Evolutionary conservation across 2,329 filamentous ascomycete species (phyloP), one percentile per base, ranked within the genome.

Genomic region (Paecilomyces niveus): DNA sequence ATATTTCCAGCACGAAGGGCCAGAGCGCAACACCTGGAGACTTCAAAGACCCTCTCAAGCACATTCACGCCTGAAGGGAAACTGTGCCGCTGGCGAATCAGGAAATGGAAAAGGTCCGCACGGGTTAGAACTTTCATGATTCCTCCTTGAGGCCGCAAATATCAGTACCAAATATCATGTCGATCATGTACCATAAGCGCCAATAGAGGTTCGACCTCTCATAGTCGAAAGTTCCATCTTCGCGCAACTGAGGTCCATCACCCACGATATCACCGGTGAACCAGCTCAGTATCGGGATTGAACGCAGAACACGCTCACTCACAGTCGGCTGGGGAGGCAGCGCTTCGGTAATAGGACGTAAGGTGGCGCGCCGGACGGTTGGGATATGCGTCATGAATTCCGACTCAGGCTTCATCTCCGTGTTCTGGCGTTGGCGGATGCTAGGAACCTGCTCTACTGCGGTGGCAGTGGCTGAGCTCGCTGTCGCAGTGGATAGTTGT

Each of bases 211-310:
- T 83, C 6, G 84, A 84, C 53, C 76, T 79, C 50, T 84, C 83
- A 79, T 86, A 89, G 72, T 97, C 92, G 65, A 96, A 78, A 8
- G 68, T 68, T 2, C 77, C 77, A 57, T 79, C 76, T 51, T 79
- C 77, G 31, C 71, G 70, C 21, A 79, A 63, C 60, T 74, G 69
- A 8, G 77, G 76, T 1, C 77, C 77, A 58, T 78, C 76, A 8
- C 76, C 77, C 18, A 79, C 77, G 45, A 79, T 76, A 57, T 77
- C 76, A 29, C 74, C 86, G 53, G 85, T 86, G 68, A 92, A 88
- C 85, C 87, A 91, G 65, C 83, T 83, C 61, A 91, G 75, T 61
- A 91, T 80, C 2, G 89, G 89, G 49, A 91, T 83, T 57, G 82
- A 83, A 63, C 83, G 82, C 57, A 89, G 74, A 21, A 89, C 69